Percentiles rank a stretch among this genome's conserved stretches.
phyloP scores from a whole-genome alignment of 306 rosid genomes.

The Gastrolobium villosum region DNA sequence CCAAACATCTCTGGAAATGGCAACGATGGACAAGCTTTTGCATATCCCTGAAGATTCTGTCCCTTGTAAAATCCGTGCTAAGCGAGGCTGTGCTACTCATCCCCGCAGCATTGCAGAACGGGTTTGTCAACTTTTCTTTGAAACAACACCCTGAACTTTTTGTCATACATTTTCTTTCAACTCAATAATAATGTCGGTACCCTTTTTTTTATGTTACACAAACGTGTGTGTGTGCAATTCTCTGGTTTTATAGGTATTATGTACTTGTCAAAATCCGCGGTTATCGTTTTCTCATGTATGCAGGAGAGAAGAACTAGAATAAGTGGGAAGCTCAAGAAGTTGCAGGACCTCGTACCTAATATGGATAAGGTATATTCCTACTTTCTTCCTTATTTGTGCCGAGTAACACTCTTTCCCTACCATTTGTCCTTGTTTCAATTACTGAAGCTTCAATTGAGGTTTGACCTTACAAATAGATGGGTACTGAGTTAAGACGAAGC shows the following conservation, averaged over 20 bases:
- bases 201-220: too few relatives aligned
- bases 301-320: conserved; percentile 96
- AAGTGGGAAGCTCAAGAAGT: conserved; percentile 87
- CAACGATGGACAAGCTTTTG: conserved; percentile 74
- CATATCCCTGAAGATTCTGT: conserved; percentile 94
- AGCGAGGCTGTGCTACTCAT: conserved; percentile 99
- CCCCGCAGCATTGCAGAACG: conserved; percentile 98
- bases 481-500: neutral
- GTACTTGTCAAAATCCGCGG: neutral
- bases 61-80: conserved; percentile 97
- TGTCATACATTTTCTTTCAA: too few relatives aligned
- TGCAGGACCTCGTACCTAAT: conserved; percentile 94
- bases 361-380: conserved; percentile 83
- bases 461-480: neutral
- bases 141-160: too few relatives aligned
- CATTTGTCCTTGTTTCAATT: conserved; percentile 27
- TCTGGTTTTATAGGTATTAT: neutral
- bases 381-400: neutral
- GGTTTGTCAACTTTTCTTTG: conserved; percentile 55
- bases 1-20: conserved; percentile 87
- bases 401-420: neutral
- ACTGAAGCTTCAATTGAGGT: neutral
- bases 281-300: neutral
- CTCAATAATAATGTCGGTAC: too few relatives aligned
- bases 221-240: too few relatives aligned